Conservation (phyloP, 2,329 filamentous ascomycete species). For the Tolypocladium tundrense region DNA sequence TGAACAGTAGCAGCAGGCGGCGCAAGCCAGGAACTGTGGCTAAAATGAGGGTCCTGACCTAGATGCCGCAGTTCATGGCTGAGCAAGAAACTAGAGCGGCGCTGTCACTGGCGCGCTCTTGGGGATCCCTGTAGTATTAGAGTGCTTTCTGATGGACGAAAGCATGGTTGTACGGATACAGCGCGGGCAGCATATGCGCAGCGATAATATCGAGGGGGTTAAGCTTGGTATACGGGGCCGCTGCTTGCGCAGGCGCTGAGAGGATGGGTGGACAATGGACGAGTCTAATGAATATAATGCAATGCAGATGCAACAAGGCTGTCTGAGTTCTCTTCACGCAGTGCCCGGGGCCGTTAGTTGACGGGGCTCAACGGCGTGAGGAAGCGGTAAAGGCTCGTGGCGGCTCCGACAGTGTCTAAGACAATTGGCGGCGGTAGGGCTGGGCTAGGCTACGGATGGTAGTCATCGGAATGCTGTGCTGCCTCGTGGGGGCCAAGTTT, state of each 20-base stretch:
- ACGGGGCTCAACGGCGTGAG: background rate
- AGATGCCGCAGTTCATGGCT: background rate
- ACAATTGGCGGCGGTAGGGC: conserved; percentile 1
- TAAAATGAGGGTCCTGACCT: conserved; percentile 4
- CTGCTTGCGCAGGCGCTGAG: background rate
- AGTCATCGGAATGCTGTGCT: background rate
- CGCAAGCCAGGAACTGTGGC: conserved; percentile 17
- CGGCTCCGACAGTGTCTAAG: background rate
- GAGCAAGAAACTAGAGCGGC: background rate
- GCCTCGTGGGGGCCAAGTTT: background rate
- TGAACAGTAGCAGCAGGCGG: conserved; percentile 28
- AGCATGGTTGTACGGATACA: background rate
- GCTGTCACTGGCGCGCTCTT: background rate
- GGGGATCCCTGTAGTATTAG: background rate
- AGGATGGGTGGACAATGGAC: background rate
- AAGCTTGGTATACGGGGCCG: background rate
- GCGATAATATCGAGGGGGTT: background rate
- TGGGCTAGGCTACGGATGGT: background rate
- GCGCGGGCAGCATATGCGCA: background rate
- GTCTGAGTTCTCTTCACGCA: too few species aligned
- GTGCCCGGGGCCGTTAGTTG: background rate
- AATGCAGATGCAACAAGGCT: background rate
- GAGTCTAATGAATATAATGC: background rate
- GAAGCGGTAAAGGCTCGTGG: background rate
- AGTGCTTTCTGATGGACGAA: background rate